Evolutionary conservation across 768 basidiomycete species (phyloP), one percentile per base, ranked within the genome.

Genomic region (Nidularia sp.): DNA sequence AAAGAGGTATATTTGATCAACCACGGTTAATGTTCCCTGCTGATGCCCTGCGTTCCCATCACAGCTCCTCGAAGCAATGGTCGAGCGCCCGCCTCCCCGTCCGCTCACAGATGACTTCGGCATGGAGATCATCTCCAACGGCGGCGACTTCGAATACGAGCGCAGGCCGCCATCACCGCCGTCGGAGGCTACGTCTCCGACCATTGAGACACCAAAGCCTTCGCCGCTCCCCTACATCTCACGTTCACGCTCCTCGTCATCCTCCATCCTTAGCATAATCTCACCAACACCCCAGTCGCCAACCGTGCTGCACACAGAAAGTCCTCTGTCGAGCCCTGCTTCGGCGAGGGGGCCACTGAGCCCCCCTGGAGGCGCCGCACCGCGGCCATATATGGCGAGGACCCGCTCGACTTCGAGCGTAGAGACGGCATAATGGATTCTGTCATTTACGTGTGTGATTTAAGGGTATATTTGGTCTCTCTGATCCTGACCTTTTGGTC

Each of bases 61-160:
- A 15, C 36, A 93, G 91, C 79, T 93, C 7, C 77, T 93, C 9
- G 88, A 90, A 63, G 89, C 90, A 0, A 86, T 88, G 81, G 88
- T 93, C 25, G 90, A 93, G 63, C 81, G 91, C 1, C 87, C 90
- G 1, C 89, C 90, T 3, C 86, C 88, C 2, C 82, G 88, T 6
- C 79, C 85, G 1, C 66, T 92, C 44, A 71, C 77, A 10, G 88
- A 90, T 50, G 85, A 84, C 34, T 83, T 75, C 57, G 75, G 75
- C 2, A 51, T 77, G 49, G 81, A 81, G 9, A 55, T 62, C 22
- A 56, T 70, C 8, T 33, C 57, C n/a, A 57, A 53, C 41, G 49
- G 51, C 22, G 49, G 44, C 31, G 58, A 60, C 39, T 54, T 47
- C 44, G 55, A 35, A 49, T 47, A 34, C 12, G 61, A 29, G 55